Evolutionary conservation across 768 basidiomycete species (phyloP), one percentile per base, ranked within the genome.

Genomic region (Kwoniella heveanensis): DNA sequence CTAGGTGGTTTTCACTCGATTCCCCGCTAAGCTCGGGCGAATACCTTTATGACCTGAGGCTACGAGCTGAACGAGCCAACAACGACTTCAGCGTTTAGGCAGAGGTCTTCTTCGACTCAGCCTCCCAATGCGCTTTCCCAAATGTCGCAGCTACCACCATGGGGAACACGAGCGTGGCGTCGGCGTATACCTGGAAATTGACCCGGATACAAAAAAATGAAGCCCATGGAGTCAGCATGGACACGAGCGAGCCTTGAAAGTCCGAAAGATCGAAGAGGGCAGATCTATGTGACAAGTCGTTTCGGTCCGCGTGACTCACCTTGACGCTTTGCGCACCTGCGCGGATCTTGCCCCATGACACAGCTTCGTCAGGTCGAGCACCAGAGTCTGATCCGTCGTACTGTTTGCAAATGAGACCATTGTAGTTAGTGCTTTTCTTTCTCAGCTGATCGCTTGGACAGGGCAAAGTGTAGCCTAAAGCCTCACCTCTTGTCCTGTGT

Each of bases 371-470:
- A 9, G 96, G 96, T 62, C 91, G 84, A 30, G 96, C 94, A 19
- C 95, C 95, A 5, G 94, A 94, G 79, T 98, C 95, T 8, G 93
- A 97, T 1, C 96, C 96, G 78, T 99, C 96, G 69, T 96, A 99
- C 82, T 76, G n/a, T n/a, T n/a, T n/a, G n/a, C n/a, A n/a, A n/a
- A n/a, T n/a, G n/a, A n/a, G n/a, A n/a, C n/a, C n/a, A n/a, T n/a
- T n/a, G n/a, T n/a, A n/a, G n/a, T n/a, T n/a, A n/a, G n/a, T n/a
- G n/a, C n/a, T n/a, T n/a, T n/a, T n/a, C n/a, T n/a, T n/a, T n/a
- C n/a, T n/a, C n/a, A n/a, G n/a, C n/a, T n/a, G n/a, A n/a, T n/a
- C n/a, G n/a, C n/a, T n/a, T n/a, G n/a, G n/a, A n/a, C n/a, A n/a
- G n/a, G n/a, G n/a, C n/a, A n/a, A n/a, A n/a, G n/a, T n/a, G n/a